phyloP scores from a whole-genome alignment of 257 asterid species.

The Solanum peruvianum region DNA sequence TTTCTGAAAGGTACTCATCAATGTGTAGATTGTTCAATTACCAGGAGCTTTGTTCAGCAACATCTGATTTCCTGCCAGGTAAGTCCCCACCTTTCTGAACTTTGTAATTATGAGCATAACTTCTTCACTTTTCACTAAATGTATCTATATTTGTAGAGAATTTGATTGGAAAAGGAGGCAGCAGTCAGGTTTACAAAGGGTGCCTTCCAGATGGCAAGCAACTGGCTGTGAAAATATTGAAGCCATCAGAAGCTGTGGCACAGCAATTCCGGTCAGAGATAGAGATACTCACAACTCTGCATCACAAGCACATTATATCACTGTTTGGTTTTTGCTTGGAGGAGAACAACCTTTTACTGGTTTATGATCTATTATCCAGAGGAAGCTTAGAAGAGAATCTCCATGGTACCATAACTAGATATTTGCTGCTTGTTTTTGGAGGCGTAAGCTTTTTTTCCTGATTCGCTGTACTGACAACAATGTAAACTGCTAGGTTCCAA shows the following conservation, averaged over 20 bases:
- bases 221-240: conserved; percentile 72
- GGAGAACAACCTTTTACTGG: conserved; percentile 52
- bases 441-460: neutral
- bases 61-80: conserved; percentile 57
- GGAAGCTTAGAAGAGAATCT: conserved; percentile 94
- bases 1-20: conserved; percentile 39
- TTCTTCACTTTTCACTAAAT: neutral
- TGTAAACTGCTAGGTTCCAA: conserved; percentile 27
- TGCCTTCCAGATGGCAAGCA: conserved; percentile 46
- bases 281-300: conserved; percentile 52
- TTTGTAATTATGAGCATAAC: neutral
- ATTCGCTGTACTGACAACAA: conserved; percentile 1
- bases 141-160: conserved; percentile 32
- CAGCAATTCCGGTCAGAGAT: conserved; percentile 74
- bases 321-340: conserved; percentile 73
- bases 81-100: conserved; percentile 9
- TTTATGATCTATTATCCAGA: conserved; percentile 69
- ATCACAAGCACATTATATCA: conserved; percentile 61
- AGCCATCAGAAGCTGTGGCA: conserved; percentile 54
- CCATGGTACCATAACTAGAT: conserved; percentile 37
- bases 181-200: conserved; percentile 78
- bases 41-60: conserved; percentile 62
- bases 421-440: conserved; percentile 3
- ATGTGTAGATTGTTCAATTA: conserved; percentile 49
- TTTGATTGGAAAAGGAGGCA: conserved; percentile 86